phyloP scores from a whole-genome alignment of 805 yeast species.

The Clavispora asparagi region DNA sequence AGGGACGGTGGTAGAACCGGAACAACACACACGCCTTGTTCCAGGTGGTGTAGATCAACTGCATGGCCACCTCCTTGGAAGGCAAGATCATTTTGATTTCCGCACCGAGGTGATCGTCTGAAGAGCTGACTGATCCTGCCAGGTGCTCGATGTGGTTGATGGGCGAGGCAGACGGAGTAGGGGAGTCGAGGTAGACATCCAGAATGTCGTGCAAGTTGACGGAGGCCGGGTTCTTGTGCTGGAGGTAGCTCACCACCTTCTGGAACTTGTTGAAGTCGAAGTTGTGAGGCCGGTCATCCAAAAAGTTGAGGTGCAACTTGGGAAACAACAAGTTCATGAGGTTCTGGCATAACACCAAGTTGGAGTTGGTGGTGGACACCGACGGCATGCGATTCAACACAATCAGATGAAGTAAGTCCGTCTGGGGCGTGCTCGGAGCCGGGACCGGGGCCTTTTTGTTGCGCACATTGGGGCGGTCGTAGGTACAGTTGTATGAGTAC shows the following conservation, averaged over 20 bases:
- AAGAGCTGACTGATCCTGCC: constrained; percentile 13
- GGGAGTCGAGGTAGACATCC: constrained; percentile 24
- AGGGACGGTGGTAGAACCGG: constrained; percentile 81
- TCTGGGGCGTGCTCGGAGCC: constrained; percentile 13
- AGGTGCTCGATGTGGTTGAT: constrained; percentile 5
- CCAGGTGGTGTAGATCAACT: constrained; percentile 74
- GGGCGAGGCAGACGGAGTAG: constrained; percentile 17
- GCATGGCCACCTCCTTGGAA: constrained; percentile 65
- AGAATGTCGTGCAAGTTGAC: constrained; percentile 22
- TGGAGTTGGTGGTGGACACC: constrained; percentile 7
- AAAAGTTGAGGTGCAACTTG: constrained; percentile 26
- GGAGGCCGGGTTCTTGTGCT: constrained; percentile 13
- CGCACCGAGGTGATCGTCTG: constrained; percentile 24
- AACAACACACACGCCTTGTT: constrained; percentile 79
- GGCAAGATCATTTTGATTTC: constrained; percentile 71
- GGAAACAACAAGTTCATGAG: constrained; percentile 32
- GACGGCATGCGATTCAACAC: constrained; percentile 13
- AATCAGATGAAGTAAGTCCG: constrained; percentile 12
- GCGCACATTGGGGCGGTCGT: constrained; percentile 68
- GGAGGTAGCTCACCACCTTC: constrained; percentile 18
- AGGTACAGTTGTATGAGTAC: constrained; percentile 78
- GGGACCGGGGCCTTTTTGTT: constrained; percentile 33
- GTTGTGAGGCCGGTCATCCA: constrained; percentile 24
- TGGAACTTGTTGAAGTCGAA: constrained; percentile 34
- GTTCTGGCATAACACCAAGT: constrained; percentile 26